Evolutionary conservation across 2,329 filamentous ascomycete genomes (phyloP), one percentile per base, ranked within the genome.

Genomic region (Emericellopsis cladophorae): DNA sequence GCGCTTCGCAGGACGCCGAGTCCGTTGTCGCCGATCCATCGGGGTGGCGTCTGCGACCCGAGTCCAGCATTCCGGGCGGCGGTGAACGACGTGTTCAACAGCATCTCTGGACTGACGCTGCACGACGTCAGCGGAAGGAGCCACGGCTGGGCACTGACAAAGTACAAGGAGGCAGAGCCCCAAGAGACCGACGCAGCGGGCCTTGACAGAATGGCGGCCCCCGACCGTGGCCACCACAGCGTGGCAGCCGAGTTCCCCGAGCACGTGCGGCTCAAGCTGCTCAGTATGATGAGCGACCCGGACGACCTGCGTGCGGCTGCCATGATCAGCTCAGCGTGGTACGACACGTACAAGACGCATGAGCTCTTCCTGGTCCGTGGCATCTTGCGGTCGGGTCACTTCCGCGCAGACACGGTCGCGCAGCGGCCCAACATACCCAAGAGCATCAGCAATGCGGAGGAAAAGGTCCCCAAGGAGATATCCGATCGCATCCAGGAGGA

Each of bases 11-110:
- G 55, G 3, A 57, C 71, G 31, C 60, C 68, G 5, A 64, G 65
- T 37, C 64, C 69, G 1, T 60, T 67, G 0, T 60, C 64, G 1
- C 53, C 58, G 1, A 48, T 64, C 0, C 62, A 60, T 35, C 57
- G 61, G 23, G 61, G 59, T 11, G 60, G 64, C 4, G 60, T 70
- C 1, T 75, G 71, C 48, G 71, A 75, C 42, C 68, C 68, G 7
- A 61, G 63, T 5, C 61, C 66, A 2, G 53, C 62, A 0, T 71
- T 75, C 40, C 60, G 67, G 8, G 56, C 58, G 5, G 62, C 67
- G 7, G 55, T 74, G 9, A 65, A 59, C 22, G 69, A 74, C 43
- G 65, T 74, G 2, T 70, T 65, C 42, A 70, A 70, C 40, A 72
- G 68, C 41, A 59, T 74, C 3, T 51, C 54, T 7, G 71, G 70